These are phyloP conservation scores for Plasmopara muralis DNA, from an alignment of 352 stramenopile species.

Conservation along the genomic window DNA sequence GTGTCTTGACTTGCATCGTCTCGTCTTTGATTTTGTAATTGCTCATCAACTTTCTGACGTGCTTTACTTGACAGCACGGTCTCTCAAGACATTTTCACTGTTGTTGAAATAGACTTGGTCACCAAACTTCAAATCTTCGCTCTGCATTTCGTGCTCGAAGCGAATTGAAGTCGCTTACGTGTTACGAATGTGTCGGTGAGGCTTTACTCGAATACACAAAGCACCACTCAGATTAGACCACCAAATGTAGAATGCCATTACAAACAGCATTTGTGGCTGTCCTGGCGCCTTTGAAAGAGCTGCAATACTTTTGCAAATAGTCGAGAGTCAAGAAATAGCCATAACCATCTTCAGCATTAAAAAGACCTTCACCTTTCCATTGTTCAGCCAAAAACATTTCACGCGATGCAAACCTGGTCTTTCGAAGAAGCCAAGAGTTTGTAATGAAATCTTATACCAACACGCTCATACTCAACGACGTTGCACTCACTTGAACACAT, in stretches of 20 bases:
- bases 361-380: constrained; percentile 89
- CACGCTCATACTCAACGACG: background rate
- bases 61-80: background rate
- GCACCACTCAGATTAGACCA: no score
- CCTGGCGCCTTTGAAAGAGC: constrained; percentile 55
- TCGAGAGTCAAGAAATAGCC: constrained; percentile 92
- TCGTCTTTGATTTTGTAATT: constrained; percentile 3
- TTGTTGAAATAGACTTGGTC: background rate
- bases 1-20: constrained; percentile 1
- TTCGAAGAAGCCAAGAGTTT: constrained; percentile 51
- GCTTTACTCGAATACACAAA: constrained; percentile 23
- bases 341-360: constrained; percentile 92
- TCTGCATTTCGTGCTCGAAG: constrained; percentile 4
- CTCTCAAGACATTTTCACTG: constrained; percentile 1
- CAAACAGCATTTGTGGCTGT: constrained; percentile 66
- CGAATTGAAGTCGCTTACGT: background rate
- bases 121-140: background rate
- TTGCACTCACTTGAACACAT: constrained; percentile 91
- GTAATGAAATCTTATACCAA: background rate
- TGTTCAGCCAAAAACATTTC: constrained; percentile 66
- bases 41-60: constrained; percentile 1
- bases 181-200: constrained; percentile 10
- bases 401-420: constrained; percentile 91
- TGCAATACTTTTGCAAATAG: constrained; percentile 38
- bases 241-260: no score